Conservation (phyloP, 2,329 filamentous ascomycete species). For the Hypoxylon sp. region DNA sequence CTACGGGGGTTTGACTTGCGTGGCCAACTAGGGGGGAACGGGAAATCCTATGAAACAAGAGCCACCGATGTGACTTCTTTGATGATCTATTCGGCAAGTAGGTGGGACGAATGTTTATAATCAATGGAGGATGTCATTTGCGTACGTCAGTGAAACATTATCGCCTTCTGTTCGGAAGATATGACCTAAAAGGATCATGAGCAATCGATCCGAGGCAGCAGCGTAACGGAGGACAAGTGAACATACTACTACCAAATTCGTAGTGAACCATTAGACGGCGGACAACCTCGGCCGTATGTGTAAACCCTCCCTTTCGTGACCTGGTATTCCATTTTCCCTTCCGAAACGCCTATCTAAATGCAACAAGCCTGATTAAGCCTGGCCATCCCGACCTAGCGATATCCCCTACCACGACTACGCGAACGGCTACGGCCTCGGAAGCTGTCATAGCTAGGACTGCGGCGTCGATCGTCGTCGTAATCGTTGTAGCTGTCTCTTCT, state of each 20-base stretch:
- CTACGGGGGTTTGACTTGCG: conserved; percentile 11
- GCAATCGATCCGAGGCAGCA: conserved; percentile 14
- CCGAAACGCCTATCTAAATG: conserved; percentile 22
- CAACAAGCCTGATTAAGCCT: not conserved
- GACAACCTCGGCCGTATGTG: conserved; percentile 1
- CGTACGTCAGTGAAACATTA: conserved; percentile 6
- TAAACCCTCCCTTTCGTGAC: conserved; percentile 11
- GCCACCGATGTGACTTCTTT: conserved; percentile 5
- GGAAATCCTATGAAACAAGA: conserved; percentile 12
- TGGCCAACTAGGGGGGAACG: not conserved
- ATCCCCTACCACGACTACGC: conserved; percentile 56
- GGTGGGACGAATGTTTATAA: conserved; percentile 4
- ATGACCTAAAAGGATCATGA: conserved; percentile 30
- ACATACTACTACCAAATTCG: conserved; percentile 31
- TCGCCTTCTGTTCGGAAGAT: not conserved
- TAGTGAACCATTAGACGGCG: conserved; percentile 5
- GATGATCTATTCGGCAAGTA: not conserved
- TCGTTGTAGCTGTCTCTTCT: conserved; percentile 54
- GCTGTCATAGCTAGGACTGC: conserved; percentile 66
- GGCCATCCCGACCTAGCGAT: conserved; percentile 50
- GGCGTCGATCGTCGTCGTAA: conserved; percentile 56
- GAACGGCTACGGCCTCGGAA: conserved; percentile 59
- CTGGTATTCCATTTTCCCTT: conserved; percentile 17
- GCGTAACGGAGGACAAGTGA: conserved; percentile 9
- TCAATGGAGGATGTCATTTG: conserved; percentile 16